Evolutionary conservation across 2,329 filamentous ascomycete genomes (phyloP), one percentile per base, ranked within the genome.

Genomic region (Talaromyces albobiverticillius): DNA sequence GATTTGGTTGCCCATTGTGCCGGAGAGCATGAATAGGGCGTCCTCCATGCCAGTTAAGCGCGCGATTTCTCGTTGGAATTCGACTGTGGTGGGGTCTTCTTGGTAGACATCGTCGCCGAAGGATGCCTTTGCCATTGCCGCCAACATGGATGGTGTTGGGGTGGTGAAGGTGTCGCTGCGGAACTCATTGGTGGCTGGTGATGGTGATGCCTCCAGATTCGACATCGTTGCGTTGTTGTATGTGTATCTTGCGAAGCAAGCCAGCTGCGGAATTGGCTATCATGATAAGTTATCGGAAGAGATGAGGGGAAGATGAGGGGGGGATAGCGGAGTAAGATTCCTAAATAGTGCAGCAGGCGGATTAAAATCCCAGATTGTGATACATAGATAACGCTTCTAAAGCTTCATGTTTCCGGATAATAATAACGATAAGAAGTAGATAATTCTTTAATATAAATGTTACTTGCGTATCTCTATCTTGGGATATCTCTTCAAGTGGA

Each of bases 141-240:
- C 40, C 47, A 55, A 38, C 53, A 55, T 55, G 7, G 53, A 51
- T 14, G 48, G 48, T 5, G 53, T 55, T 47, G 53, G 53, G 5
- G 53, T 55, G 22, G 53, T 55, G 42, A 55, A 51, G 9, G 53
- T 55, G 48, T 55, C 53, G 9, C 40, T 41, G 16, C 53, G 53
- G 23, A 55, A 55, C 18, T 55, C 53, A 29, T 55, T 51, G 11
- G 47, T 20, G 18, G 53, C 53, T 32, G 47, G 47, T 10, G 34
- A 38, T 38, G 34, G n/a, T 11, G 47, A 41, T 50, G 22, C 34
- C n/a, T 29, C 31, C 22, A 14, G 9, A 50, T 41, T 50, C 36
- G 11, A 41, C 47, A 50, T 50, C 13, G 41, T 50, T 2, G 46
- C 10, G 3, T 36, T 47, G 45, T 36, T 10, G 32, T 22, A 22